These are phyloP conservation scores for Stagonosporopsis tanaceti DNA, from an alignment of 2,329 filamentous ascomycete species.

Conservation along the genomic window DNA sequence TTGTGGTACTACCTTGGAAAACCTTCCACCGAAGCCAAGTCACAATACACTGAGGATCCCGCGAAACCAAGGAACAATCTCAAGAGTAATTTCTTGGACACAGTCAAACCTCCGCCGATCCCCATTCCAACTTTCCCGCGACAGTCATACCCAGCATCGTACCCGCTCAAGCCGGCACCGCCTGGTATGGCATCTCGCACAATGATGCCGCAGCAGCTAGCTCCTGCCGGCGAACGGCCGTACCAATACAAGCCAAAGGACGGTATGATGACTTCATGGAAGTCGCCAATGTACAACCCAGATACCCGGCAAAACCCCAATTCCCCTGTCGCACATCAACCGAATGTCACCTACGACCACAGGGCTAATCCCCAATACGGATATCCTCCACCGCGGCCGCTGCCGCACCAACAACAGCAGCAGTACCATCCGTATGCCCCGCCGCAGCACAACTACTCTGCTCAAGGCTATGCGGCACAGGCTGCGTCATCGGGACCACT, in stretches of 20 bases:
- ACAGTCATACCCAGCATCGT: constrained; percentile 50
- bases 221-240: constrained; percentile 28
- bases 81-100: constrained; percentile 76
- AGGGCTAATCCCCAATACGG: constrained; percentile 38
- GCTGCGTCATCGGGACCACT: constrained; percentile 30
- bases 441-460: constrained; percentile 36
- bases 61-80: constrained; percentile 68
- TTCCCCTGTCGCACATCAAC: constrained; percentile 49
- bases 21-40: constrained; percentile 86
- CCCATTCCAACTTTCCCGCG: constrained; percentile 41
- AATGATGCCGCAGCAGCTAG: constrained; percentile 36
- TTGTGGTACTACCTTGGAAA: constrained; percentile 90
- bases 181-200: constrained; percentile 44
- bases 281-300: constrained; percentile 43
- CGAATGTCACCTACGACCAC: constrained; percentile 48
- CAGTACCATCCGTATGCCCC: constrained; percentile 40
- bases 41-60: constrained; percentile 87
- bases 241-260: constrained; percentile 49
- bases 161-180: constrained; percentile 55
- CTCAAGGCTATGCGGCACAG: constrained; percentile 34
- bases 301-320: constrained; percentile 48
- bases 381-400: constrained; percentile 24
- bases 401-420: constrained; percentile 17
- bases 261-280: constrained; percentile 31
- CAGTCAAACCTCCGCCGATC: constrained; percentile 59